Conservation (phyloP, 257 asterid species). For the Ballota nigra region DNA sequence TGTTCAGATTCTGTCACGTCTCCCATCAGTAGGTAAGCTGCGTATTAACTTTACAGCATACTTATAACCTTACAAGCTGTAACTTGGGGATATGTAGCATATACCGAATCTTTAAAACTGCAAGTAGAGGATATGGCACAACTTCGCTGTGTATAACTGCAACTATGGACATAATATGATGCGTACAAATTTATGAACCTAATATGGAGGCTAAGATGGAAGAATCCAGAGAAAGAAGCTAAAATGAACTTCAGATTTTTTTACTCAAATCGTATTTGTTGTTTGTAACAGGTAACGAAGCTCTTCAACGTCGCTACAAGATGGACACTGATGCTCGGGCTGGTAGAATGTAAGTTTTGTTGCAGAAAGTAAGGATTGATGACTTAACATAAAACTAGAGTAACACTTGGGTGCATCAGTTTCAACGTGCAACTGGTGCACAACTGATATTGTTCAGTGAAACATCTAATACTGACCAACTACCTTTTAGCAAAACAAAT, state of each 20-base stretch:
- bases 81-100: background rate
- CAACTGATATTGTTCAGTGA: too few species aligned
- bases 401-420: too few species aligned
- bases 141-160: too few species aligned
- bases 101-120: background rate
- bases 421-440: too few species aligned
- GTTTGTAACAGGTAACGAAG: conserved; percentile 54
- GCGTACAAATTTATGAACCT: too few species aligned
- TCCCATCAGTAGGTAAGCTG: conserved; percentile 67
- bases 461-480: too few species aligned
- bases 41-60: background rate
- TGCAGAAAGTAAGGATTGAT: background rate
- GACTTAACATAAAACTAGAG: background rate
- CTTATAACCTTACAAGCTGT: background rate
- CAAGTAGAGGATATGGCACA: background rate
- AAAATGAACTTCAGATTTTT: background rate
- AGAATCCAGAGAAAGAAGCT: background rate
- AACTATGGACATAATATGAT: too few species aligned
- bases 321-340: conserved; percentile 53
- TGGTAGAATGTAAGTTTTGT: conserved; percentile 64
- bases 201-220: too few species aligned
- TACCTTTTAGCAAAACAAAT: too few species aligned
- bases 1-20: conserved; percentile 78
- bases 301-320: conserved; percentile 73
- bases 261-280: conserved; percentile 5